Evolutionary conservation across 495 filamentous ascomycete species (phyloP).

Genomic region (Penicillium desertorum): DNA sequence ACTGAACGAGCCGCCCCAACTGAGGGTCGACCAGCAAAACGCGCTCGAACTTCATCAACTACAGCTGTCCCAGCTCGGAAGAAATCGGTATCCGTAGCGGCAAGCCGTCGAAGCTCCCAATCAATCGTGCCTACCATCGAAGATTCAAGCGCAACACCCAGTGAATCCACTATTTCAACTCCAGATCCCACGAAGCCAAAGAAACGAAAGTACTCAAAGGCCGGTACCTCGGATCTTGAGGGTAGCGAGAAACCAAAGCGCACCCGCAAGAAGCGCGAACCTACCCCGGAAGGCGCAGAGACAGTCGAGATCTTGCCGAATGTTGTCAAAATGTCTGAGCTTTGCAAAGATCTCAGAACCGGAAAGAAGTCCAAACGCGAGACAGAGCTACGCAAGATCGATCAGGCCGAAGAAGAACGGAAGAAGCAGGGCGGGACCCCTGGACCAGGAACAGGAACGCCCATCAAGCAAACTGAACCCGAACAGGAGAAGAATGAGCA

Average conservation of each 20-base stretch:
- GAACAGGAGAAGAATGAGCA: slow-evolving; percentile 19
- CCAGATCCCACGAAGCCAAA: slow-evolving; percentile 22
- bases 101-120: slow-evolving; percentile 18
- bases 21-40: slow-evolving; percentile 16
- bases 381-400: slow-evolving; percentile 53
- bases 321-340: slow-evolving; percentile 76
- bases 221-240: slow-evolving; percentile 23
- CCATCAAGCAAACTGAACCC: slow-evolving; percentile 33
- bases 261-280: slow-evolving; percentile 46
- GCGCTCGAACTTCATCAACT: slow-evolving; percentile 21
- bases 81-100: slow-evolving; percentile 4
- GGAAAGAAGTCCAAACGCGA: slow-evolving; percentile 80
- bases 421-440: slow-evolving; percentile 45
- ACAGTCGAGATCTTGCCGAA: slow-evolving; percentile 63
- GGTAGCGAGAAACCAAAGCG: slow-evolving; percentile 32
- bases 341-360: slow-evolving; percentile 72
- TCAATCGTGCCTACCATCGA: slow-evolving; percentile 12
- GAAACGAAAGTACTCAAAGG: slow-evolving; percentile 33
- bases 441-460: slow-evolving; percentile 28
- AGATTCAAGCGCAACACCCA: slow-evolving; percentile 15
- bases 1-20: slow-evolving; percentile 1
- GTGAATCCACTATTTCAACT: slow-evolving; percentile 16
- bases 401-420: slow-evolving; percentile 50
- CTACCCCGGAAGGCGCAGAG: slow-evolving; percentile 79
- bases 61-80: neutral